Evolutionary conservation across 495 filamentous ascomycete genomes (phyloP).

Genomic region (Penicillium simplicissimum): DNA sequence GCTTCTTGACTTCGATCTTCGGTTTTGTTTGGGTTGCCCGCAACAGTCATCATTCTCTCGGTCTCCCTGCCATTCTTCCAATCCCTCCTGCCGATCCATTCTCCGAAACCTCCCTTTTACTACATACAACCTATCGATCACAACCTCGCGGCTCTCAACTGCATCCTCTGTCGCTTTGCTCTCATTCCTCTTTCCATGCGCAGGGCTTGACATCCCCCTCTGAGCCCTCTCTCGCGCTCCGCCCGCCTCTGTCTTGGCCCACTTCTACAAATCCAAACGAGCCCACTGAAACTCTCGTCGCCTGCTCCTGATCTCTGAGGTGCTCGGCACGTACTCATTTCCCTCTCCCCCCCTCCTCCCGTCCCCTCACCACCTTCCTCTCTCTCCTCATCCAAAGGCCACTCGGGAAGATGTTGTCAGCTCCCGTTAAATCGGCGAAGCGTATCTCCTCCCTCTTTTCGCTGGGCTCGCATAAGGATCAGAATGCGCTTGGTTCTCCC

Average conservation of each 20-base stretch:
- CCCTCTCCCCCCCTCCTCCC: constrained; percentile 4
- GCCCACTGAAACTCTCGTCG: not conserved
- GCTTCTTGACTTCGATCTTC: not conserved
- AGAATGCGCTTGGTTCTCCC: constrained; percentile 24
- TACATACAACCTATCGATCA: constrained; percentile 5
- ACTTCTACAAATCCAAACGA: not conserved
- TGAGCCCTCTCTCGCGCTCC: not conserved
- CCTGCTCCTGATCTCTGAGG: constrained; percentile 1
- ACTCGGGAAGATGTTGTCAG: constrained; percentile 43
- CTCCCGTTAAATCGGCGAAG: constrained; percentile 51
- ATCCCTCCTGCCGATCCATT: constrained; percentile 52
- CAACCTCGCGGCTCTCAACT: constrained; percentile 1
- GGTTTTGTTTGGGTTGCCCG: not conserved
- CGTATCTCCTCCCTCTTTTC: constrained; percentile 53
- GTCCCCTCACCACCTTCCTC: constrained; percentile 5
- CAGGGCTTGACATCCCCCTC: constrained; percentile 18
- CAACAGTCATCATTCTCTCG: constrained; percentile 18
- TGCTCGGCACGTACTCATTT: constrained; percentile 2
- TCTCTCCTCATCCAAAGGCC: constrained; percentile 7
- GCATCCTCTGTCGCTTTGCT: not conserved
- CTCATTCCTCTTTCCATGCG: constrained; percentile 25
- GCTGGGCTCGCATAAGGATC: constrained; percentile 42
- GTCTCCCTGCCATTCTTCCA: constrained; percentile 35
- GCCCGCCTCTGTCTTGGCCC: constrained; percentile 1
- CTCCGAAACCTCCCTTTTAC: constrained; percentile 22